Evolutionary conservation across 352 stramenopile genomes (phyloP), one percentile per base, ranked within the genome.

Genomic region (Phytophthora melonis): DNA sequence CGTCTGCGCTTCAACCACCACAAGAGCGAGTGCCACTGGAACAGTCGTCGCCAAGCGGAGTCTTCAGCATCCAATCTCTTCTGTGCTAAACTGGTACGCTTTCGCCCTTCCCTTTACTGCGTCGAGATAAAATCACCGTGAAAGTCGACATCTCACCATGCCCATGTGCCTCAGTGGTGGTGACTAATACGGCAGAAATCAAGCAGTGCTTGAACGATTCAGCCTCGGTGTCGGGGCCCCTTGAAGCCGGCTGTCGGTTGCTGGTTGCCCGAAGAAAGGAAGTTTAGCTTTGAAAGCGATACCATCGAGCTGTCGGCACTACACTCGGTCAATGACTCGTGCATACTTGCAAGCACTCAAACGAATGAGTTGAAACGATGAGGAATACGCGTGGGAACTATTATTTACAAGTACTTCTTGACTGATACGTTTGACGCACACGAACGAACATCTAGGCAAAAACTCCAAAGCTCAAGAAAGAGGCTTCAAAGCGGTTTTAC

Each of bases 381-480:
- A 25, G 21, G 16, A 23, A 41, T 18, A 45, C 36, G 36, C 30
- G 30, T 25, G 30, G 30, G 7, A 9, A 34, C 30, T 34, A 34
- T 34, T 34, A 23, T 65, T 66, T 71, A 71, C 68, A 66, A 52
- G 27, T 63, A 23, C 16, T 50, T 50, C 23, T 19, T 41, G 8
- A 49, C 53, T 63, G 53, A 21, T 41, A 53, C 36, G 10, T 8
- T 43, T 59, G 30, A 34, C 30, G 30, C 30, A 34, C 32, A 71
- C 63, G 49, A 61, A 75, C 39, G 36, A 14, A 72, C 58, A 73
- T 76, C 25, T 36, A 74, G 30, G 45, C 58, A 72, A 72, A 68
- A 45, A 63, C 56, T 25, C 16, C 14, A 7, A 56, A 16, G 8
- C 43, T 61, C 19, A 43, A 13, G n/a, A 6, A 43, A 13, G n/a